phyloP scores from a whole-genome alignment of 2,329 filamentous ascomycete genomes.

The Capronia epimyces region DNA sequence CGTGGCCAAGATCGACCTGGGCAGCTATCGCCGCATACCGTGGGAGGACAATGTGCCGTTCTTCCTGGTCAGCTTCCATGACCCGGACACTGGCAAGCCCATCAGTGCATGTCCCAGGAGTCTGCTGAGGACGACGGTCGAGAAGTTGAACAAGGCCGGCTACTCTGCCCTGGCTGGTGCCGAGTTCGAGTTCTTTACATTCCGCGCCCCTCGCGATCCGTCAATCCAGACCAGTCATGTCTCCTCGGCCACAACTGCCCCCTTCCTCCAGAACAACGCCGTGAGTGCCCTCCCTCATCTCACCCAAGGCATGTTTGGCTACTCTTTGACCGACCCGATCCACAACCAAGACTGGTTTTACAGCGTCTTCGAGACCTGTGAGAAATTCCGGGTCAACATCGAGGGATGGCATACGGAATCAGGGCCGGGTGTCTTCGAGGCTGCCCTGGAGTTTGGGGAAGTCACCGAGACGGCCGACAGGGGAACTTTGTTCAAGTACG shows the following conservation, averaged over 20 bases:
- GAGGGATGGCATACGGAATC: slow-evolving; percentile 96
- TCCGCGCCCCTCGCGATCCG: slow-evolving; percentile 57
- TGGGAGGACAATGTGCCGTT: slow-evolving; percentile 86
- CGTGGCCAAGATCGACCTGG: slow-evolving; percentile 73
- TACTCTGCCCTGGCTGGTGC: slow-evolving; percentile 84
- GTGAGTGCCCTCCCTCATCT: slow-evolving; percentile 68
- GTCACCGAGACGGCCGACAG: slow-evolving; percentile 86
- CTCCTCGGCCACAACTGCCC: slow-evolving; percentile 64
- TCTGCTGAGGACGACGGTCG: slow-evolving; percentile 62
- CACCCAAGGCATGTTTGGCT: slow-evolving; percentile 94
- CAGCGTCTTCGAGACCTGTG: slow-evolving; percentile 73
- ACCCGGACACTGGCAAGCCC: slow-evolving; percentile 68
- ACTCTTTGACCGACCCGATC: slow-evolving; percentile 77
- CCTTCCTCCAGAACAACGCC: slow-evolving; percentile 68
- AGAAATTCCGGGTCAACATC: slow-evolving; percentile 70
- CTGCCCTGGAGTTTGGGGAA: slow-evolving; percentile 83
- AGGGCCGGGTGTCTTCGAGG: slow-evolving; percentile 91
- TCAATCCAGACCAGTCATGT: slow-evolving; percentile 46
- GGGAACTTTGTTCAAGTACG: slow-evolving; percentile 88
- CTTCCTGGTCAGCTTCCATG: slow-evolving; percentile 76
- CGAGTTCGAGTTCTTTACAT: slow-evolving; percentile 94
- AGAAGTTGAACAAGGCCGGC: slow-evolving; percentile 62
- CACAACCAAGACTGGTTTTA: slow-evolving; percentile 94
- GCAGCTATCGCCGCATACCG: slow-evolving; percentile 73
- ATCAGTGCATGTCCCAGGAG: slow-evolving; percentile 75